A percentile compares a stretch with the other conserved stretches of the same genome.
phyloP scores from a whole-genome alignment of 176 grass and related monocot genomes.

The barley (Hordeum vulgare) region DNA sequence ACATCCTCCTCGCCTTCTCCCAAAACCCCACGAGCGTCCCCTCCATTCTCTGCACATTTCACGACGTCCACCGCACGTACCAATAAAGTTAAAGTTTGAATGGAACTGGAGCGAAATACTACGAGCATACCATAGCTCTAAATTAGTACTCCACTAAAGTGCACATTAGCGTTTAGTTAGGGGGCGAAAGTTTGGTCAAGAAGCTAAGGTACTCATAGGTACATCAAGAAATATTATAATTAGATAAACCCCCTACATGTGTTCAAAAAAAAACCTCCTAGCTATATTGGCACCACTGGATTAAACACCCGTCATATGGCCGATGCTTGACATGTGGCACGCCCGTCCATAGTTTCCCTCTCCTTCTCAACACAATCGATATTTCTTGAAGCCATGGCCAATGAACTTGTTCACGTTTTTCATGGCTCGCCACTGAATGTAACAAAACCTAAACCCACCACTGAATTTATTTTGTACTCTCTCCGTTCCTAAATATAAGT shows the following conservation, averaged over 20 bases:
- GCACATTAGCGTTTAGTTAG: background rate
- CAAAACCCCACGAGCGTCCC: slow-evolving; percentile 32
- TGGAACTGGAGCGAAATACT: background rate
- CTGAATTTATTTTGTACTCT: too few species aligned
- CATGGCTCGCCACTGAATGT: background rate
- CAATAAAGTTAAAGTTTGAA: slow-evolving; percentile 11
- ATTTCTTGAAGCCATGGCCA: background rate
- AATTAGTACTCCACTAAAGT: background rate
- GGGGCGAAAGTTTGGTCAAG: background rate
- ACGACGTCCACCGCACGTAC: background rate
- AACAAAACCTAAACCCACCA: background rate
- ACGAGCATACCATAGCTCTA: background rate
- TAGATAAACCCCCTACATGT: background rate
- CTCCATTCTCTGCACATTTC: background rate
- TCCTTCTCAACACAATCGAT: background rate
- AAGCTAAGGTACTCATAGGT: background rate
- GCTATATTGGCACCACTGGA: background rate
- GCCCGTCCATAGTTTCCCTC: background rate
- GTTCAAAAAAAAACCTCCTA: background rate
- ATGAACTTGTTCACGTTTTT: background rate
- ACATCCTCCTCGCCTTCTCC: background rate
- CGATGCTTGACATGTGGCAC: background rate
- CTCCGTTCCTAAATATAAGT: too few species aligned
- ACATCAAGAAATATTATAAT: background rate
- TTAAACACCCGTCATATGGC: background rate